Percentiles rank a stretch among this genome's conserved stretches.
Conservation (phyloP, 2,329 filamentous ascomycete genomes). For the Talaromyces sp. region DNA sequence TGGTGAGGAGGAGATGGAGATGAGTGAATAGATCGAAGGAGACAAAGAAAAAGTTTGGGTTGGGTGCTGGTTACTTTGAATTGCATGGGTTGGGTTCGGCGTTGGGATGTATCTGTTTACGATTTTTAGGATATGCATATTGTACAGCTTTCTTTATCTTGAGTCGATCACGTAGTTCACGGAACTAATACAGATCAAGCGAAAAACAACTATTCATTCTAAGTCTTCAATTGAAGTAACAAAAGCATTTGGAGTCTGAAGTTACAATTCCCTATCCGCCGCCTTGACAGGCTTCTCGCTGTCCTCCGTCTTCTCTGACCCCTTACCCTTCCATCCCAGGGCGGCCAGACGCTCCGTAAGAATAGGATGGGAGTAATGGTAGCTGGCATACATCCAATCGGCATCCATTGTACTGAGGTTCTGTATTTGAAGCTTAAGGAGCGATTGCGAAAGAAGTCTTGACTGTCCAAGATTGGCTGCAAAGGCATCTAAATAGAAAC, state of each 20-base stretch:
- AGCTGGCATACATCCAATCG: constrained; percentile 96
- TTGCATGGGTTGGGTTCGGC: constrained; percentile 4
- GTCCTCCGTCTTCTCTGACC: constrained; percentile 48
- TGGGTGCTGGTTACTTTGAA: not conserved
- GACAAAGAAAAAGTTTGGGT: constrained; percentile 6
- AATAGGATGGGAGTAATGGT: constrained; percentile 98
- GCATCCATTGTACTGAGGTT: constrained; percentile 98
- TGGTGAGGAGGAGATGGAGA: constrained; percentile 14
- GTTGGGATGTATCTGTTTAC: not conserved
- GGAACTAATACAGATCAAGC: not conserved
- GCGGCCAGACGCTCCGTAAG: constrained; percentile 88
- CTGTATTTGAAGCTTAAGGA: constrained; percentile 97
- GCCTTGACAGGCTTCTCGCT: constrained; percentile 61
- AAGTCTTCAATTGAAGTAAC: not conserved
- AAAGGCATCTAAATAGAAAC: constrained; percentile 61
- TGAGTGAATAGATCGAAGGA: constrained; percentile 1
- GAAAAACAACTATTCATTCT: too few relatives aligned
- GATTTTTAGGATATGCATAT: not conserved
- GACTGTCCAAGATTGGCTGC: constrained; percentile 79
- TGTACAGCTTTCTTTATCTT: not conserved
- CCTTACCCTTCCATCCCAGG: constrained; percentile 72
- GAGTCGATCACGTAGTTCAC: not conserved
- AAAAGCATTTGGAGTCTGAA: constrained; percentile 1
- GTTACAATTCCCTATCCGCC: constrained; percentile 69
- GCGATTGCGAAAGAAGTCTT: constrained; percentile 72